Conservation (phyloP, 139 green algal genomes). For the Tetraselmis striata region DNA sequence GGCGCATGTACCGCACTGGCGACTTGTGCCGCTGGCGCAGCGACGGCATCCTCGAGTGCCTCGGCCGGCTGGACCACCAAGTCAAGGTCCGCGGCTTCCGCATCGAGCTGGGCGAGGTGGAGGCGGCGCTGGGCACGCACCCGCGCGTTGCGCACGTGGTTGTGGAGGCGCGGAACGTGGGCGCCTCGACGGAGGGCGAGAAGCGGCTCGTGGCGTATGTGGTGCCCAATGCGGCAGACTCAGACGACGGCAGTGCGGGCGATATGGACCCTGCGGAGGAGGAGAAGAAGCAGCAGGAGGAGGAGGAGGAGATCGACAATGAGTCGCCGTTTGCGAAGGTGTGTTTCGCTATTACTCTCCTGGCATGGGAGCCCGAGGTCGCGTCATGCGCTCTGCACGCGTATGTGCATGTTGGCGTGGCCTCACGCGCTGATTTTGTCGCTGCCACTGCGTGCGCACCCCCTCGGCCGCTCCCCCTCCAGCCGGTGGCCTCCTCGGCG, state of each 20-base stretch:
- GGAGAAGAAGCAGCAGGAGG: neutral
- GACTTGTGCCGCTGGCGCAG: constrained; percentile 8
- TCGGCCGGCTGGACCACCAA: constrained; percentile 24
- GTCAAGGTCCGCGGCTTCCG: constrained; percentile 18
- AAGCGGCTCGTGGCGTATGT: constrained; percentile 9
- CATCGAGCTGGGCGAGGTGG: constrained; percentile 34
- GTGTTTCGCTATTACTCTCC: too few species aligned
- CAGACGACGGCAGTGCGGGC: neutral
- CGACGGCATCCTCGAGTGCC: constrained; percentile 13
- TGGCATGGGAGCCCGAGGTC: too few species aligned
- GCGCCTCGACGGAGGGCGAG: neutral
- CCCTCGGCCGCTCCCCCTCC: too few species aligned
- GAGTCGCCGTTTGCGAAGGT: too few species aligned
- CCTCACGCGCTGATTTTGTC: too few species aligned
- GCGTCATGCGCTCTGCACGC: too few species aligned
- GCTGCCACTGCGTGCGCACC: too few species aligned
- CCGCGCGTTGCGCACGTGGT: neutral
- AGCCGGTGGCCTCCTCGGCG: too few species aligned
- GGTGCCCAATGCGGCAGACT: neutral
- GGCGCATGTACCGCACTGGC: constrained; percentile 22
- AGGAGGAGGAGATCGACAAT: too few species aligned
- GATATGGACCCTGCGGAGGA: neutral
- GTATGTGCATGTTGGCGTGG: too few species aligned
- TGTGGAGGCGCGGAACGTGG: neutral
- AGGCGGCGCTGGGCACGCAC: constrained; percentile 3